Base-by-base conservation (phyloP, 345 rosid species). In the Camelina laxa region DNA sequence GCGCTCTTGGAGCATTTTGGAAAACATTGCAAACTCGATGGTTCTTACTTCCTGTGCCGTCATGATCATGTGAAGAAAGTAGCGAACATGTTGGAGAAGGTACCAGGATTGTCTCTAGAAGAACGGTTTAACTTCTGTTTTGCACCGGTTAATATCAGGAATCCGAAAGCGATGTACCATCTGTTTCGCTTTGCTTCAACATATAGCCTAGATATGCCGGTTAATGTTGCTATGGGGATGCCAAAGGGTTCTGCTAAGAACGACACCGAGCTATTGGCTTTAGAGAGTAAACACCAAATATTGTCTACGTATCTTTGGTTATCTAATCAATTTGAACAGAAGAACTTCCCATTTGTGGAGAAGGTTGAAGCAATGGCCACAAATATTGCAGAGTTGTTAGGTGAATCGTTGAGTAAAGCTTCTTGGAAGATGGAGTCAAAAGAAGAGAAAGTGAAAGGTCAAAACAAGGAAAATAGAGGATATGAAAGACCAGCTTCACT, bases 101-200 rank as follows among this genome's bases (percentile, higher is more conserved):
- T 91, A 8, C 69, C 66, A 31, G 90, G 90, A 24, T 41, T 94
- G 62, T 91, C 98, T 16, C 75, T 94, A 50, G 89, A 88, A 82
- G 96, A 94, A 65, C 87, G 98, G 36, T 94, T 91, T 76, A 89
- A 94, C 87, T 94, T 94, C 80, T 91, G 93, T 74, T 94, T 94
- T 72, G 97, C 98, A 17, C 98, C 98, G 5, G 95, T 91, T 49
- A 94, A 91, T 81, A 35, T 91, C 24, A 84, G 97, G 82, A 93
- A 94, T 77, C 97, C 98, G 30, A 89, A 86, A 79, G 91, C 96
- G 3, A 89, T 91, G 98, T 82, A 89, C 70, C 91, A 94, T 82
- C 87, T 93, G 16, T 80, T 81, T 44, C 78, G 89, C 64, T 91
- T 94, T 73, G 97, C 97, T 58, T 84, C 90, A 21, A 69, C 83